phyloP scores from a whole-genome alignment of 2,329 filamentous ascomycete genomes.

The Nemania abortiva region DNA sequence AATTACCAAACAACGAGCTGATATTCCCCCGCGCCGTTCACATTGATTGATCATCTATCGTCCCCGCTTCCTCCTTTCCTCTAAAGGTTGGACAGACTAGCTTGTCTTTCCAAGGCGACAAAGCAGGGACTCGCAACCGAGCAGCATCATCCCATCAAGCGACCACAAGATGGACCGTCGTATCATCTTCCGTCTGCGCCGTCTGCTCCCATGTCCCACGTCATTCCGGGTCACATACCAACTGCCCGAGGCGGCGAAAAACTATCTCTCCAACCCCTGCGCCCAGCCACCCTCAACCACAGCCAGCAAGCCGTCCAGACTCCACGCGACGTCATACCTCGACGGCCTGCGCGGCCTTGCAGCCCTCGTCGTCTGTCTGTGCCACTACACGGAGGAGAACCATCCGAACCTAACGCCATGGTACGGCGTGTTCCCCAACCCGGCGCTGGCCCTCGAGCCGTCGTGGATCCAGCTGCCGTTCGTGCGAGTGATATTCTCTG shows the following conservation, averaged over 20 bases:
- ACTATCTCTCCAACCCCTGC: neutral
- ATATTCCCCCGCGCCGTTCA: no score
- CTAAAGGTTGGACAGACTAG: neutral
- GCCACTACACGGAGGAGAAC: slow-evolving; percentile 60
- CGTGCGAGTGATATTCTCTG: slow-evolving; percentile 58
- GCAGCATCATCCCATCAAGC: neutral
- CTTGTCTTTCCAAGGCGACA: neutral
- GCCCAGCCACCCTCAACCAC: neutral
- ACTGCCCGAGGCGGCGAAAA: neutral
- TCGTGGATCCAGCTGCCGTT: slow-evolving; percentile 59
- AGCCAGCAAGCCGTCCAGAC: neutral
- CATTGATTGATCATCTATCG: neutral
- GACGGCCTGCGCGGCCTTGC: slow-evolving; percentile 64
- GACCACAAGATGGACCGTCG: slow-evolving; percentile 7
- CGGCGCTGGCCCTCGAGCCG: neutral
- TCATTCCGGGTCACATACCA: slow-evolving; percentile 2
- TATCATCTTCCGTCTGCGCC: slow-evolving; percentile 9
- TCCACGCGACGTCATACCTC: slow-evolving; percentile 61
- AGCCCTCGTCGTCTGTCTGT: slow-evolving; percentile 61
- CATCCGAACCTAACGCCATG: slow-evolving; percentile 51
- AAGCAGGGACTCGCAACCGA: neutral
- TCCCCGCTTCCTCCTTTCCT: neutral
- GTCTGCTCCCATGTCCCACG: slow-evolving; percentile 3
- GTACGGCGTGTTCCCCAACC: slow-evolving; percentile 49
- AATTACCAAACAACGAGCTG: neutral